These are phyloP conservation scores for Stachybotrys chartarum DNA, from an alignment of 2,329 filamentous ascomycete species.

Conservation along the genomic window DNA sequence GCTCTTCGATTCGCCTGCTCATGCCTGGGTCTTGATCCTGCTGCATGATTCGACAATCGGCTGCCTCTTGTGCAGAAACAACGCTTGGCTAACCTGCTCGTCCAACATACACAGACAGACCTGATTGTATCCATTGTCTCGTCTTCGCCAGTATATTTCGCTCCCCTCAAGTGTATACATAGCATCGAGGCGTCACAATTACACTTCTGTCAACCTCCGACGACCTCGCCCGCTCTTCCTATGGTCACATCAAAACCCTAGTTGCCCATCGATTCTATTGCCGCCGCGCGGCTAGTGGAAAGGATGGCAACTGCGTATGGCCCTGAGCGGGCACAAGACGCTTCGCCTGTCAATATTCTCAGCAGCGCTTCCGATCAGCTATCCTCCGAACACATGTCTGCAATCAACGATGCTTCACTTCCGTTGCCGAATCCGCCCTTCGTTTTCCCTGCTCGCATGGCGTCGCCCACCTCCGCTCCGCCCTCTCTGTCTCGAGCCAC, in stretches of 20 bases:
- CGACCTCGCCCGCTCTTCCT: slow-evolving; percentile 11
- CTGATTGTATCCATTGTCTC: background rate
- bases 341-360: slow-evolving; percentile 16
- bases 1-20: background rate
- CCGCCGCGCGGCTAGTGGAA: slow-evolving; percentile 41
- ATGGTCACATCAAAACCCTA: slow-evolving; percentile 32
- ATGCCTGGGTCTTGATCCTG: background rate
- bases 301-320: slow-evolving; percentile 34
- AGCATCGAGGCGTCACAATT: background rate
- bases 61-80: background rate
- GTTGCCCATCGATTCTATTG: slow-evolving; percentile 35
- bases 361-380: slow-evolving; percentile 16
- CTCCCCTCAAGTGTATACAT: background rate
- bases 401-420: slow-evolving; percentile 8
- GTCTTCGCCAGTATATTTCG: background rate
- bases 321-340: slow-evolving; percentile 25
- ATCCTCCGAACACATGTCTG: slow-evolving; percentile 10
- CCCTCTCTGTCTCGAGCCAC: slow-evolving; percentile 40
- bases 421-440: slow-evolving; percentile 58
- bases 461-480: slow-evolving; percentile 37
- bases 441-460: slow-evolving; percentile 48
- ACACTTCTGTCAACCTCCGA: background rate
- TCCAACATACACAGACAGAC: background rate
- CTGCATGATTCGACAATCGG: background rate
- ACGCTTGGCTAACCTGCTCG: background rate